Evolutionary conservation across 2,329 filamentous ascomycete genomes (phyloP), one percentile per base, ranked within the genome.

Genomic region (Paraphaeosphaeria minitans): DNA sequence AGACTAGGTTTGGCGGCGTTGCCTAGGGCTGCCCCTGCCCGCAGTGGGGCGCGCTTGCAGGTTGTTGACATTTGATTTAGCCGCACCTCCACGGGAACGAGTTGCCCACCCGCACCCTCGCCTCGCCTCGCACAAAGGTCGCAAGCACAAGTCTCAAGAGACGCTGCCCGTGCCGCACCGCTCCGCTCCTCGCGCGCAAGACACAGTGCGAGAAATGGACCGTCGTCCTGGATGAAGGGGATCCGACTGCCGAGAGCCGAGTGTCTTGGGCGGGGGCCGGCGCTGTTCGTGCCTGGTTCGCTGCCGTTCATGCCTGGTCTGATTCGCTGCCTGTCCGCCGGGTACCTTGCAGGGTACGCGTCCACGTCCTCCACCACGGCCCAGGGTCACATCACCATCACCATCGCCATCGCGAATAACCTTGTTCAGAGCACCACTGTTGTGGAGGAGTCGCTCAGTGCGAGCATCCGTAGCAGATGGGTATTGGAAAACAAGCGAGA

Each of bases 11-110:
- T 45, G 46, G 51, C 41, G 51, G 41, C 51, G 51, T 16, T 39
- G 46, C 46, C 49, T 43, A 16, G 31, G 49, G 49, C 49, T 42
- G 49, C 49, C 29, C 5, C 49, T 42, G 49, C 49, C 29, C 5
- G 9, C n/a, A n/a, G 16, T 13, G 45, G 5, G 29, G 2, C 29
- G 4, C 45, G 8, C 14, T 13, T 13, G 16, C 29, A 8, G 7
- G 4, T 31, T 1, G 29, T 14, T n/a, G 43, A 46, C 8, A 22
- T 29, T 46, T n/a, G 14, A 46, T 29, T 46, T 46, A 9, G 43
- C 43, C n/a, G n/a, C n/a, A n/a, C n/a, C n/a, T n/a, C n/a, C 43
- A 42, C 39, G 19, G 39, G 39, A 42, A 42, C 39, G 39, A 19
- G 39, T 16, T n/a, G 27, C 27, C 19, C 45, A 12, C n/a, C 45